Base-by-base conservation (phyloP, 768 basidiomycete species). In the Russula ochroleuca region DNA sequence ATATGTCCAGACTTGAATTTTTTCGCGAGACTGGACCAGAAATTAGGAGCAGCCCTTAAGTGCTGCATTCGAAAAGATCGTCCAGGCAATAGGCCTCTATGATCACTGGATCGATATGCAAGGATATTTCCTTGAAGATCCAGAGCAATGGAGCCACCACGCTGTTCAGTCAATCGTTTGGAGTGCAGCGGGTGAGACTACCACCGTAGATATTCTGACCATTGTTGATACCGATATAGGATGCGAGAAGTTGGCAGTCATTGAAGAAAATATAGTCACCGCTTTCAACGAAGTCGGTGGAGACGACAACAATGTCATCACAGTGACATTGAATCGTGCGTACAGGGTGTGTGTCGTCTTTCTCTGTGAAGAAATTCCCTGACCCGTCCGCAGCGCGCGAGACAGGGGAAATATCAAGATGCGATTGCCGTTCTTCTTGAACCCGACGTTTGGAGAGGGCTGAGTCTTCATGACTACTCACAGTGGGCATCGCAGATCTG, bases 401-500 rank as follows among this genome's bases (percentile, higher is more conserved):
- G 90, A 60, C 84, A 86, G 73, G 91, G 92, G 17, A 73, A 79
- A 10, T 89, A 87, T 70, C 76, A 81, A 57, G 79, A 84, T 63
- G 84, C 85, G 7, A 73, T 93, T 47, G 74, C 81, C 23, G 75
- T 82, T 45, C 79, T 94, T 14, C 75, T 93, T 13, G 83, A 88
- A 61, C 85, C 88, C 1, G 76, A 80, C 35, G 82, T 86, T 17
- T 94, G 92, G 91, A 75, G 79, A 2, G 83, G 86, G 7, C 74
- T 94, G 52, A 79, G 79, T 14, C 72, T 89, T 21, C 75, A 80
- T 41, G 86, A 88, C 71, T 89, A 89, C 72, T 75, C 77, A n/a
- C 74, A 79, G 38, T 94, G 92, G 92, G 85, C 87, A 21, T 77
- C 79, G 53, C 82, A 87, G 70, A 80, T 92, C 50, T 94, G 91